These are phyloP conservation scores for Pichia paraexigua DNA, from an alignment of 805 yeast species.

Conservation along the genomic window DNA sequence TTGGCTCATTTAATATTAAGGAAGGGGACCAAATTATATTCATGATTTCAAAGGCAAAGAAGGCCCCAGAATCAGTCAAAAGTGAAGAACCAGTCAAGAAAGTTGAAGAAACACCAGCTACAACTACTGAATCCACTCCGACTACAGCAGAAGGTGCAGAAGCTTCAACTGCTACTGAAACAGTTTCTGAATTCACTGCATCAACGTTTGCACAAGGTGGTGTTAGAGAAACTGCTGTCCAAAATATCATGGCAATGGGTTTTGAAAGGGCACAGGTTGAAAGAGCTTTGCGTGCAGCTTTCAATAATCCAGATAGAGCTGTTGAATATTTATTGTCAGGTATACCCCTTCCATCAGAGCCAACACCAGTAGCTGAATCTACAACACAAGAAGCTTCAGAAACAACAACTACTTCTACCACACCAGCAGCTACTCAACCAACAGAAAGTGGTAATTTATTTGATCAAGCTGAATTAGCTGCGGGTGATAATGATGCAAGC, in stretches of 20 bases:
- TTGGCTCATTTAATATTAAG: conserved; percentile 67
- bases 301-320: conserved; percentile 95
- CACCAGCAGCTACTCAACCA: conserved; percentile 4
- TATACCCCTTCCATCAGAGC: conserved; percentile 29
- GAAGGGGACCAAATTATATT: conserved; percentile 85
- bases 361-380: conserved; percentile 15
- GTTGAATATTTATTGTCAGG: conserved; percentile 92
- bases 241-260: conserved; percentile 92
- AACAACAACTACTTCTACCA: conserved; percentile 27
- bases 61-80: conserved; percentile 23
- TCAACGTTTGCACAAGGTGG: conserved; percentile 71
- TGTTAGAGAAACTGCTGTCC: conserved; percentile 69
- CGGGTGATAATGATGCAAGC: conserved; percentile 25
- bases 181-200: conserved; percentile 26
- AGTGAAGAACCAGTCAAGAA: conserved; percentile 8
- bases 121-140: conserved; percentile 18
- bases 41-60: conserved; percentile 65
- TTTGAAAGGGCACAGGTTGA: conserved; percentile 83
- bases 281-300: conserved; percentile 88
- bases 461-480: conserved; percentile 42
- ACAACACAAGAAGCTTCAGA: conserved; percentile 25
- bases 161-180: conserved; percentile 6
- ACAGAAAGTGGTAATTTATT: conserved; percentile 34
- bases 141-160: conserved; percentile 1
- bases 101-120: conserved; percentile 14